Percentiles rank a stretch among this genome's conserved stretches.
phyloP scores from a whole-genome alignment of 176 grass and related monocot species.

The Raddia distichophylla region DNA sequence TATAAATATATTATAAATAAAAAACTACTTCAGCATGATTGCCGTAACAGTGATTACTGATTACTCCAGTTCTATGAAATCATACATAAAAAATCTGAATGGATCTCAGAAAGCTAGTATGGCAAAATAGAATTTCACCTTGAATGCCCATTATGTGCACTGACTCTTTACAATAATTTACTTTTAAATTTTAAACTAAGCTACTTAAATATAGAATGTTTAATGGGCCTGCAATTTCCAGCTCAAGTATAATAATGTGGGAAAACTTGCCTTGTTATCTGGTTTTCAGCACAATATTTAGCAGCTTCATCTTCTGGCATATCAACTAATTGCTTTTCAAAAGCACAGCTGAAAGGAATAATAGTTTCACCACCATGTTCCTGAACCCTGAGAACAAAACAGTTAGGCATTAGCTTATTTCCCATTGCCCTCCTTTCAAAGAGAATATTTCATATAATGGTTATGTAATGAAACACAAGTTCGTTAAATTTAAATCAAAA shows the following conservation, averaged over 20 bases:
- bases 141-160: background rate
- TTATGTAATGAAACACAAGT: background rate
- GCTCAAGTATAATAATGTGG: background rate
- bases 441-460: background rate
- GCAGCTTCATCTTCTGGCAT: constrained; percentile 97
- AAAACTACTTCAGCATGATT: background rate
- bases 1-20: background rate
- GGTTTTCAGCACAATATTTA: constrained; percentile 92
- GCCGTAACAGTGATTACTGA: background rate
- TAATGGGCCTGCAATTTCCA: background rate
- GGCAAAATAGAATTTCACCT: background rate
- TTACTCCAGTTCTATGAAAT: background rate
- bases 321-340: constrained; percentile 87
- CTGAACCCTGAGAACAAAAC: constrained; percentile 66
- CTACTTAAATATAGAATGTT: background rate
- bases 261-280: constrained; percentile 63
- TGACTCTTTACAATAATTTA: background rate
- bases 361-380: constrained; percentile 95
- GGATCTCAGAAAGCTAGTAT: background rate
- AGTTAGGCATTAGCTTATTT: constrained; percentile 17
- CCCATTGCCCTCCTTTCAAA: background rate
- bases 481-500: constrained; percentile 1
- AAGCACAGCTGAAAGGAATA: constrained; percentile 91
- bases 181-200: background rate
- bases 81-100: background rate